Base-by-base conservation (phyloP, 495 filamentous ascomycete species). In the Lasiosphaeriaceae sp. region DNA sequence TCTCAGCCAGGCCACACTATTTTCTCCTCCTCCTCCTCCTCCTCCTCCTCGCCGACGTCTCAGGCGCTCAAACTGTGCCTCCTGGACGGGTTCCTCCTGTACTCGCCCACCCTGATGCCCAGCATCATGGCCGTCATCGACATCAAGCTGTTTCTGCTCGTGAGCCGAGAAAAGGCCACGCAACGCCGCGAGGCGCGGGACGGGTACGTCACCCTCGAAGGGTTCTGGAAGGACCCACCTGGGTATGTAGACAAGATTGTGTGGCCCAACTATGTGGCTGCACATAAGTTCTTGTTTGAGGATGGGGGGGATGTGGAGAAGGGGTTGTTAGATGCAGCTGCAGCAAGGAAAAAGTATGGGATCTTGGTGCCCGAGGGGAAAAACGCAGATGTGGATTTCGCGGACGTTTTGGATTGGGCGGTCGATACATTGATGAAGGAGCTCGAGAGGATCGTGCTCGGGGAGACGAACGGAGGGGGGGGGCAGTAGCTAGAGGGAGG, bases 221-320 rank as follows among this genome's bases (percentile, higher is more conserved):
- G 92, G 16, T 97, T 96, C 74, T 98, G 93, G 94, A 79, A 82
- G 19, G 94, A 98, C 69, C 94, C 94, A 2, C 89, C 88, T 1
- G 92, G 90, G 0, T 98, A 97, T 71, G 91, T 97, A 46, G 94
- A 98, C 63, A 80, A 88, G 72, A 80, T 98, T 54, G 94, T 98
- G 3, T 98, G 94, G 94, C 92, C 92, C 24, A 89, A 91, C 58
- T 97, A 96, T 69, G 89, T 88, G 20, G 75, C 77, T 61, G 80
- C 87, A 67, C 91, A 97, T 74, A 69, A 74, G 54, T 90, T 86
- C 75, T 71, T 97, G 61, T 89, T 96, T 69, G 61, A 85, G 56
- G 74, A 74, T 20, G 83, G 80, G 26, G 26, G 26, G 9, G 79
- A 89, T 68, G 85, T 86, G 0, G 79, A 86, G 50, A 75, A 73